phyloP scores from a whole-genome alignment of 768 basidiomycete genomes.

The Sistotremastrum suecicum region DNA sequence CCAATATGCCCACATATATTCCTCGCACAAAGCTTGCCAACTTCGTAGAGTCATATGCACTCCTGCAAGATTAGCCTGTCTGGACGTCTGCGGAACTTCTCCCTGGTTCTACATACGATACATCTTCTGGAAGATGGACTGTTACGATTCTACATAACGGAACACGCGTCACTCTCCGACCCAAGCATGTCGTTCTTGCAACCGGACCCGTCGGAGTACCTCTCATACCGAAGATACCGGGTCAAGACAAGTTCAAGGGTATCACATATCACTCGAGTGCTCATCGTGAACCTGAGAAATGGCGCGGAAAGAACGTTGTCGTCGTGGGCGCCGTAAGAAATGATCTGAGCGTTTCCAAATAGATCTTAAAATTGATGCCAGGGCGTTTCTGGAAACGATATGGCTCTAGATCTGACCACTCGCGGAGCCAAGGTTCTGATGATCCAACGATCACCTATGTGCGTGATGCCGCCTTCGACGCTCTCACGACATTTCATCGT shows the following conservation, averaged over 20 bases:
- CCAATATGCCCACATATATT: conserved; percentile 26
- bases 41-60: conserved; percentile 29
- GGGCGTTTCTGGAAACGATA: conserved; percentile 16
- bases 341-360: background rate
- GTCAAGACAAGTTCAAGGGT: conserved; percentile 18
- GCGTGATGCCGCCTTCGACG: conserved; percentile 13
- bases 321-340: conserved; percentile 29
- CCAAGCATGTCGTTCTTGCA: conserved; percentile 26
- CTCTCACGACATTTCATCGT: conserved; percentile 3
- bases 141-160: conserved; percentile 20
- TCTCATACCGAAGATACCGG: conserved; percentile 16
- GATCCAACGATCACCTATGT: conserved; percentile 28
- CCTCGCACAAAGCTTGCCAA: conserved; percentile 28
- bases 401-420: conserved; percentile 22
- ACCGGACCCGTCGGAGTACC: conserved; percentile 23
- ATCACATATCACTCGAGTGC: conserved; percentile 18
- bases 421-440: conserved; percentile 25
- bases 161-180: conserved; percentile 16
- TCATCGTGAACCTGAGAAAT: conserved; percentile 16
- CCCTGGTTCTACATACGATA: conserved; percentile 21
- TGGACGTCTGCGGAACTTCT: conserved; percentile 25
- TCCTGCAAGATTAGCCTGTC: conserved; percentile 26
- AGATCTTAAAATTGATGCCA: background rate
- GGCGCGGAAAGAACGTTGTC: conserved; percentile 21
- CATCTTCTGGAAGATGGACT: conserved; percentile 18